Evolutionary conservation across 371 early-diverging fungal genomes (phyloP), one percentile per base, ranked within the genome.

Genomic region (Mortierella sp.): DNA sequence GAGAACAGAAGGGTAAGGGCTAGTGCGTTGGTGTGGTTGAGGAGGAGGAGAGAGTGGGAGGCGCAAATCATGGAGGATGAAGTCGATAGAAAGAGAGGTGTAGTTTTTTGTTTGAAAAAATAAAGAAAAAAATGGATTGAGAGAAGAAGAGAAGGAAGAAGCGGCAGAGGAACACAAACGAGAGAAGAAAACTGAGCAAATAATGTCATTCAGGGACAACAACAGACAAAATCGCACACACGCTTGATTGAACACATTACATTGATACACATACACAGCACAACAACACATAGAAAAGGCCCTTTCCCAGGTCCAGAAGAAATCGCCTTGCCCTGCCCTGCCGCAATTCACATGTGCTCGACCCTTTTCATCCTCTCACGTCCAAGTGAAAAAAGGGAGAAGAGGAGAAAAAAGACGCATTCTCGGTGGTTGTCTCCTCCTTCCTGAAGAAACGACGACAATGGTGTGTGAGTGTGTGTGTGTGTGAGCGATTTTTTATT

Each of bases 1-100:
- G 47, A 47, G 38, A n/a, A n/a, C 26, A 45, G 50, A 72, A 44
- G 44, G 28, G 31, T 45, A 71, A 42, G 42, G 11, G 55, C 28
- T 65, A 57, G 44, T 57, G 63, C 47, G 82, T 48, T 65, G 71
- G 70, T 63, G 47, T 70, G 72, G 31, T 38, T 58, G 55, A 50
- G 74, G 58, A 68, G 70, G 52, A 70, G 48, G 70, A 72, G 58
- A 38, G 74, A 70, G 54, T 45, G 72, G 52, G 72, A 75, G 74
- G 72, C n/a, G 74, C 68, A 75, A 81, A 63, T 57, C 70, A 74
- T 77, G 82, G 75, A 78, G 78, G 52, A 75, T 58, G 72, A 57
- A 48, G 72, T 72, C 31, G 26, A 28, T 52, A 57, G 31, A 47
- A 48, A 28, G 38, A 63, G 47, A 28, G 52, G 45, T 52, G 28